These are phyloP conservation scores for Astragalus membranaceus DNA, from an alignment of 306 rosid species.

Conservation along the genomic window DNA sequence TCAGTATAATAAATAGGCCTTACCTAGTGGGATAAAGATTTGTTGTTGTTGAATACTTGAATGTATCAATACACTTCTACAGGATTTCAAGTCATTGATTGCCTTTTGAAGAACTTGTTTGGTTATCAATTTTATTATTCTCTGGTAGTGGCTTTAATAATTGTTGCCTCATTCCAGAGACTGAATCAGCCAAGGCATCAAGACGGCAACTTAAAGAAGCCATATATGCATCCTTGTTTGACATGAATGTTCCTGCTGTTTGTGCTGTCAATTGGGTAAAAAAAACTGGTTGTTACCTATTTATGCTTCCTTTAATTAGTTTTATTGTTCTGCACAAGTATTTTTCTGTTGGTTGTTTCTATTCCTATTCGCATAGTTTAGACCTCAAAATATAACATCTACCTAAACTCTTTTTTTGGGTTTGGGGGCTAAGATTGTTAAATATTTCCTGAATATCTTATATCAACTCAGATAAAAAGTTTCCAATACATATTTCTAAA, in stretches of 20 bases:
- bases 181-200: constrained; percentile 74
- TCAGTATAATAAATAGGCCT: constrained; percentile 5
- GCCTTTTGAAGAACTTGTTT: neutral
- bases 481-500: no score
- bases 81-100: neutral
- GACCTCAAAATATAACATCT: neutral
- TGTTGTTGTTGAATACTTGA: neutral
- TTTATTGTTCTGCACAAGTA: neutral
- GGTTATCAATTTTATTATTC: no score
- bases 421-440: no score
- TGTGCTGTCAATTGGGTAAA: constrained; percentile 88
- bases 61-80: neutral
- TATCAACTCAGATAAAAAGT: no score
- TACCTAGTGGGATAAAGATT: neutral
- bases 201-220: constrained; percentile 81
- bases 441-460: no score
- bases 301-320: neutral
- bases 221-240: constrained; percentile 54
- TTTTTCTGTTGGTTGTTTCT: neutral
- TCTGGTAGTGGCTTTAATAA: neutral
- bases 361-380: neutral
- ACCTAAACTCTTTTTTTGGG: no score
- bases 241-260: constrained; percentile 81
- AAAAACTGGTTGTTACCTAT: neutral
- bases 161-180: constrained; percentile 42